Evolutionary conservation across 768 basidiomycete species (phyloP), one percentile per base, ranked within the genome.

Genomic region (Dioszegia aurantiaca): DNA sequence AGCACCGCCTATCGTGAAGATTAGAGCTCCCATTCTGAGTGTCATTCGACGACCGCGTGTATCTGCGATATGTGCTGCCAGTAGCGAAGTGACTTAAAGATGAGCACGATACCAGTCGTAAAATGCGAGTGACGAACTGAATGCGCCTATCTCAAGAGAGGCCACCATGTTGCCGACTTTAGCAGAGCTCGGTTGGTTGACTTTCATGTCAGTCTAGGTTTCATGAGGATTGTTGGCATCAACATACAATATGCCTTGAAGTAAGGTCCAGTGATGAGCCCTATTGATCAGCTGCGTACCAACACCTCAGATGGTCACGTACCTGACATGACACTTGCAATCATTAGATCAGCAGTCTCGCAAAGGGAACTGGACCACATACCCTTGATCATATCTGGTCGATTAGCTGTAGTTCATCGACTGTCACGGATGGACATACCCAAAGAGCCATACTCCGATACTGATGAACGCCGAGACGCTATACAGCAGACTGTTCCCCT

Each of bases 111-210:
- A 19, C 5, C 23, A 26, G 23, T 12, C 0, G 11, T 44, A 14
- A 21, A 12, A 24, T 21, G 10, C 12, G n/a, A 40, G 30, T n/a
- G 28, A 79, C 85, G 41, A 70, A 89, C 90, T 82, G 74, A 95
- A 86, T 37, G 92, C 92, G 42, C 92, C 92, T 33, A 97, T 82
- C 77, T 97, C 91, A 31, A 94, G 79, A 4, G 93, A 86, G n/a
- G 92, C 89, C 39, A 95, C 91, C 87, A 97, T 91, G 19, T 67
- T 71, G 36, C 23, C 27, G 4, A 56, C 40, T 40, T 16, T 23
- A 9, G 43, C 77, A 0, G 87, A 80, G 16, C 82, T 82, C 17
- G 90, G 92, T 19, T 85, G 82, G 59, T 88, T 79, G 80, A 97
- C 72, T 73, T n/a, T n/a, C n/a, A n/a, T n/a, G n/a, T n/a, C n/a